These are phyloP conservation scores for Penicillium cataractarum DNA, from an alignment of 495 filamentous ascomycete genomes.

Conservation along the genomic window DNA sequence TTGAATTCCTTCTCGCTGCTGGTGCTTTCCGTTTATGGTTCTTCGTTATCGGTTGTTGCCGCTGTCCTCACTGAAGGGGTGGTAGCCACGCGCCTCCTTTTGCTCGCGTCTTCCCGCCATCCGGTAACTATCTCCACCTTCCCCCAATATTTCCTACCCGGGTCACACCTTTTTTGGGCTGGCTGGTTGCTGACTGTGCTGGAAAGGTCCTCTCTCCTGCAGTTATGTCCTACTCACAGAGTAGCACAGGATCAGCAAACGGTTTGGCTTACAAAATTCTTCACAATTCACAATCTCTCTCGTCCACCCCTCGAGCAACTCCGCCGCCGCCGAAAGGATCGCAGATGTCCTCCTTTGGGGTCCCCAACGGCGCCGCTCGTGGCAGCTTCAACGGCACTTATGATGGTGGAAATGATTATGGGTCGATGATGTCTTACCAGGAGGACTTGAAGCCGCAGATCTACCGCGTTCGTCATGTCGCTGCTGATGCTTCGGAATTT, in stretches of 20 bases:
- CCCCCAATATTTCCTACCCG: conserved; percentile 19
- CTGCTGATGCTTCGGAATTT: conserved; percentile 13
- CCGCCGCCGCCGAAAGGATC: conserved; percentile 50
- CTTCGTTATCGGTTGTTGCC: conserved; percentile 21
- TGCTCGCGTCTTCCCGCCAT: conserved; percentile 37
- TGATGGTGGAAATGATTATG: conserved; percentile 53
- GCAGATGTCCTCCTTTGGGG: conserved; percentile 52
- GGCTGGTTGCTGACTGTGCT: conserved; percentile 16
- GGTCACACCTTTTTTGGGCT: conserved; percentile 18
- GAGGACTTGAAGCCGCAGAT: conserved; percentile 70
- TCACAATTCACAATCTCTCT: conserved; percentile 54
- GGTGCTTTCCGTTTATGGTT: conserved; percentile 22
- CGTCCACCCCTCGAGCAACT: conserved; percentile 57
- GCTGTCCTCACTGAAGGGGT: conserved; percentile 33
- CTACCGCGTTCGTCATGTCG: conserved; percentile 63
- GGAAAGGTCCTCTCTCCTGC: not conserved
- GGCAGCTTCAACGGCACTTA: conserved; percentile 45
- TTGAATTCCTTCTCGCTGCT: conserved; percentile 5
- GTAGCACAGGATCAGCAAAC: conserved; percentile 45
- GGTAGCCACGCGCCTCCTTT: conserved; percentile 44
- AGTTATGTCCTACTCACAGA: conserved; percentile 52
- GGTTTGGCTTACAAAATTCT: conserved; percentile 50
- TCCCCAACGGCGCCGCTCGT: conserved; percentile 42
- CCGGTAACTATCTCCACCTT: conserved; percentile 29
- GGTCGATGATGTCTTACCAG: conserved; percentile 50